Evolutionary conservation across 768 basidiomycete genomes (phyloP).

Genomic region (Wakefieldia striispora): DNA sequence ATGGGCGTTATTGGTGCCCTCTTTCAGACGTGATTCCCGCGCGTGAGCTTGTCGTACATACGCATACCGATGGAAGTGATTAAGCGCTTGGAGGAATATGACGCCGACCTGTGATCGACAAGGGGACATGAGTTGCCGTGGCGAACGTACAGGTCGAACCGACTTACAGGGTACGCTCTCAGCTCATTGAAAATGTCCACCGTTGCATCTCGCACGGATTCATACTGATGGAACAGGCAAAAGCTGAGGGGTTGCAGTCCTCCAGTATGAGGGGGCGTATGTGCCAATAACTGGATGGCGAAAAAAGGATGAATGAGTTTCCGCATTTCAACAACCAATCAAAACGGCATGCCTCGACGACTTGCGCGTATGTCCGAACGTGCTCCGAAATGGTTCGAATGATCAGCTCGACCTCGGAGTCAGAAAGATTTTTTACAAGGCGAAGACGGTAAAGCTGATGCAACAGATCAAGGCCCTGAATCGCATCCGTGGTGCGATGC

Average conservation of each 20-base stretch:
- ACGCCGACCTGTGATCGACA: conserved; percentile 61
- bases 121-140: not conserved
- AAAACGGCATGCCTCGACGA: conserved; percentile 65
- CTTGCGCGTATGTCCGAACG: conserved; percentile 81
- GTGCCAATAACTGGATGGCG: conserved; percentile 67
- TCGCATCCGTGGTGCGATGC: conserved; percentile 49
- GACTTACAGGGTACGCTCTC: conserved; percentile 68
- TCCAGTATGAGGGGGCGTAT: conserved; percentile 70
- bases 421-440: conserved; percentile 65
- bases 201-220: conserved; percentile 71
- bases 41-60: conserved; percentile 81
- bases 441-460: conserved; percentile 87
- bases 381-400: conserved; percentile 70
- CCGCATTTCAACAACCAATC: too few species aligned
- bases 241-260: conserved; percentile 86
- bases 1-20: conserved; percentile 13
- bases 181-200: conserved; percentile 84
- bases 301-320: not conserved
- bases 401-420: conserved; percentile 73
- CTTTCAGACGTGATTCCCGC: conserved; percentile 45
- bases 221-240: conserved; percentile 86
- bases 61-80: conserved; percentile 87
- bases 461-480: conserved; percentile 78
- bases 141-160: not conserved
- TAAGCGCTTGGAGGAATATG: conserved; percentile 72